These are phyloP conservation scores for Dichotomocladium elegans DNA, from an alignment of 371 early-diverging fungal genomes.

Conservation along the genomic window DNA sequence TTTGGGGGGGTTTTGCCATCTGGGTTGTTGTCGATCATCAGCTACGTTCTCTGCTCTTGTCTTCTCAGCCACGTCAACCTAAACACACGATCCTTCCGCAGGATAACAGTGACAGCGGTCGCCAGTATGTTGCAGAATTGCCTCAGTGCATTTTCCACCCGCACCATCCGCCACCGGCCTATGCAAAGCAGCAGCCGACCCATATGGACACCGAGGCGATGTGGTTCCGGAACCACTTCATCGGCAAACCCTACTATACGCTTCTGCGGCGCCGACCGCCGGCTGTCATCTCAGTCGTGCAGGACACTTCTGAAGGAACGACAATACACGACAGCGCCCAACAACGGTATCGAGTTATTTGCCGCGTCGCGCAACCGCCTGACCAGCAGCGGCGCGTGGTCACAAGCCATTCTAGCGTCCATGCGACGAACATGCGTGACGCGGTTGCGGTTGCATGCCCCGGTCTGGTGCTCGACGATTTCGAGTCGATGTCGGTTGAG, in stretches of 20 bases:
- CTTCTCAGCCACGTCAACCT: no score
- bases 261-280: slow-evolving; percentile 18
- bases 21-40: no score
- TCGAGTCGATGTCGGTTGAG: slow-evolving; percentile 39
- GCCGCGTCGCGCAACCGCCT: neutral
- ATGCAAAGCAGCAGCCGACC: slow-evolving; percentile 18
- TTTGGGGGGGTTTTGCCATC: no score
- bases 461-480: slow-evolving; percentile 24
- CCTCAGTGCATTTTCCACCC: neutral
- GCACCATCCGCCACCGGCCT: slow-evolving; percentile 10
- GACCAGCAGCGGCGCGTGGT: neutral
- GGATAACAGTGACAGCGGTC: no score
- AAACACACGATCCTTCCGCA: no score
- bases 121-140: no score
- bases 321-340: neutral
- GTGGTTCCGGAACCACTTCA: slow-evolving; percentile 44
- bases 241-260: slow-evolving; percentile 41
- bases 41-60: no score
- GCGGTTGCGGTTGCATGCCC: slow-evolving; percentile 27
- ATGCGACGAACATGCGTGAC: slow-evolving; percentile 17
- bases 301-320: neutral
- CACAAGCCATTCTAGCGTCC: neutral
- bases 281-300: neutral
- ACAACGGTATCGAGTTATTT: neutral
- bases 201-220: slow-evolving; percentile 25